Conservation (phyloP, 2,329 filamentous ascomycete genomes). For the Xylaria arbuscula region DNA sequence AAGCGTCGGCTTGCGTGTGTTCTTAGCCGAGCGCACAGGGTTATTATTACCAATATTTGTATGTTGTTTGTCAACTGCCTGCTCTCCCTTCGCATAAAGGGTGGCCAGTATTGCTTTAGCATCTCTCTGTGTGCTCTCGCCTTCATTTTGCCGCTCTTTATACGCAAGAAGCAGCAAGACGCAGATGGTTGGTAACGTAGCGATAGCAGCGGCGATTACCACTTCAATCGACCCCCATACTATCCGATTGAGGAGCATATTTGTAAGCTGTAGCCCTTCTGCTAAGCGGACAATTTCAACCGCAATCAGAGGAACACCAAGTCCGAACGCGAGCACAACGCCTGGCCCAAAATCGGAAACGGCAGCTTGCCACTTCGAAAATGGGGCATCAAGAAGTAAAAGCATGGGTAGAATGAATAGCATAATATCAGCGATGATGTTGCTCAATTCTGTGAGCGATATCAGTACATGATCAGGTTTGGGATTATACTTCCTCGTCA, state of each 20-base stretch:
- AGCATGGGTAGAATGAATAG: slow-evolving; percentile 31
- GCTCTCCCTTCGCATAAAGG: not conserved
- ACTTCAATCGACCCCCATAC: slow-evolving; percentile 39
- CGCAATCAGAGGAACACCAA: slow-evolving; percentile 30
- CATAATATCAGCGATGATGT: slow-evolving; percentile 33
- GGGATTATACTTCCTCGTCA: not conserved
- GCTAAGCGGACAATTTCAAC: slow-evolving; percentile 35
- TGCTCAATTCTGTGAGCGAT: slow-evolving; percentile 31
- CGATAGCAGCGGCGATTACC: slow-evolving; percentile 27
- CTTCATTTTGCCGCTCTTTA: not conserved
- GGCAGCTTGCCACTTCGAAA: slow-evolving; percentile 6
- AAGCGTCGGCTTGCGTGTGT: not conserved
- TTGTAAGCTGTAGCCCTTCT: slow-evolving; percentile 15
- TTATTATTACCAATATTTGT: not conserved
- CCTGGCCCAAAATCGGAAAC: slow-evolving; percentile 27
- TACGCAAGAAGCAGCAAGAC: slow-evolving; percentile 19
- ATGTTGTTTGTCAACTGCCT: not conserved
- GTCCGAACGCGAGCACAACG: slow-evolving; percentile 16
- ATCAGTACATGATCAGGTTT: slow-evolving; percentile 2
- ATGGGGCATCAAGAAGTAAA: slow-evolving; percentile 23
- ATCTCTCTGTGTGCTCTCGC: not conserved
- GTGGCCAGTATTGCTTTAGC: not conserved
- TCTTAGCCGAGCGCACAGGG: not conserved
- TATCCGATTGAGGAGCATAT: slow-evolving; percentile 19
- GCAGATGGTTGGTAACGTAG: slow-evolving; percentile 36